Evolutionary conservation across 805 yeast genomes (phyloP).

Genomic region (Candida bentonensis): DNA sequence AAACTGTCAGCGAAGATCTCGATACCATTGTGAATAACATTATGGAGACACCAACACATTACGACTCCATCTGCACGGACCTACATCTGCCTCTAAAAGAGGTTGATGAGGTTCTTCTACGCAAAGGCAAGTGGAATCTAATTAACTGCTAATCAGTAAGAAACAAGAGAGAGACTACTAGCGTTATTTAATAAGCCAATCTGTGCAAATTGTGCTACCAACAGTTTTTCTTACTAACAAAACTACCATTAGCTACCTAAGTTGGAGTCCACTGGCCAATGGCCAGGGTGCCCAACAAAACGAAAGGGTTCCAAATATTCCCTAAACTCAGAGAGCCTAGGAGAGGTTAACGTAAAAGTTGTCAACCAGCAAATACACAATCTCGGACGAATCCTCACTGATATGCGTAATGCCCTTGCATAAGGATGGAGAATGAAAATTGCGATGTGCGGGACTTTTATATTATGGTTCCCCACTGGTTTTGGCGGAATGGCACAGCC

Average conservation of each 20-base stretch:
- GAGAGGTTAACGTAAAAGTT: conserved; percentile 91
- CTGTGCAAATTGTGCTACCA: too few species aligned
- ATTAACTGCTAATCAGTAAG: conserved; percentile 21
- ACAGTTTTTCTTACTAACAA: too few species aligned
- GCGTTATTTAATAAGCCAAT: too few species aligned
- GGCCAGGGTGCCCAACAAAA: too few species aligned
- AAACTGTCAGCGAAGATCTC: conserved; percentile 5
- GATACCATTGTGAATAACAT: conserved; percentile 10
- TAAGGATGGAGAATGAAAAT: conserved; percentile 58
- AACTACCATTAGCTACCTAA: too few species aligned
- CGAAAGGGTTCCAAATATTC: conserved; percentile 16
- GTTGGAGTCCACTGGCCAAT: too few species aligned
- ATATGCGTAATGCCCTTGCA: conserved; percentile 99
- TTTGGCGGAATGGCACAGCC: too few species aligned
- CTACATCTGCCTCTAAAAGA: conserved; percentile 41
- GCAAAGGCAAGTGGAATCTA: conserved; percentile 36
- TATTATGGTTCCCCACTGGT: too few species aligned
- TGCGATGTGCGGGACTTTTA: not conserved
- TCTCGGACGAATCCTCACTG: conserved; percentile 99
- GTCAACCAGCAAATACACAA: conserved; percentile 99
- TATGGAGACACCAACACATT: conserved; percentile 14
- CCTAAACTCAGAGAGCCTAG: conserved; percentile 15
- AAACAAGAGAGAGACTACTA: too few species aligned
- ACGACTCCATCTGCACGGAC: conserved; percentile 47
- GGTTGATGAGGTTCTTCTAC: conserved; percentile 34